A percentile compares a stretch with the other conserved stretches of the same genome.
phyloP scores from a whole-genome alignment of 2,329 filamentous ascomycete genomes.

The Neonectria hederae region DNA sequence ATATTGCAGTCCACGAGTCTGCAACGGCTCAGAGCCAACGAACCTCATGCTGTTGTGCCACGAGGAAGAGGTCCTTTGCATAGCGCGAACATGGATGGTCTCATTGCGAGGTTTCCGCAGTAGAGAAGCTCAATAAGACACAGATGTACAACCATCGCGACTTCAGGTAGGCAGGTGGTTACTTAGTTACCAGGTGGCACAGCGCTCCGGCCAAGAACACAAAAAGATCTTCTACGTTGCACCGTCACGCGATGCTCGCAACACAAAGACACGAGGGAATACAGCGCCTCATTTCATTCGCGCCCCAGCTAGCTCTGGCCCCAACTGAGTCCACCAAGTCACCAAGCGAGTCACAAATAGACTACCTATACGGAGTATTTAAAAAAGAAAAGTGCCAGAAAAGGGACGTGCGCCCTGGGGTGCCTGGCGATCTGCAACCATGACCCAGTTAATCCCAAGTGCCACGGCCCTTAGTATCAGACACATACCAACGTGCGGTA shows the following conservation, averaged over 20 bases:
- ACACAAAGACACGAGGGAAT: neutral
- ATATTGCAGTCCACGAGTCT: neutral
- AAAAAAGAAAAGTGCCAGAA: neutral
- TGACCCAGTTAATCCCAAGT: neutral
- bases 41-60: neutral
- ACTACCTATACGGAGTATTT: neutral
- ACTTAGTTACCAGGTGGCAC: neutral
- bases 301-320: neutral
- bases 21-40: neutral
- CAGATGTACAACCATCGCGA: neutral
- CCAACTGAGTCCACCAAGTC: neutral
- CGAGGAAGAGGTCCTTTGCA: neutral
- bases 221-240: neutral
- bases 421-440: constrained; percentile 8
- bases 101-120: neutral
- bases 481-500: neutral
- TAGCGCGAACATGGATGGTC: neutral
- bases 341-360: neutral
- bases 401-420: neutral
- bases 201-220: neutral
- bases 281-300: neutral
- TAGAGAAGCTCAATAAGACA: neutral
- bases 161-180: neutral
- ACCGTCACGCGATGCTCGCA: neutral
- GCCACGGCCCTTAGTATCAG: neutral